Evolutionary conservation across 345 rosid species (phyloP), one percentile per base, ranked within the genome.

Genomic region (Rhizophora mangle): DNA sequence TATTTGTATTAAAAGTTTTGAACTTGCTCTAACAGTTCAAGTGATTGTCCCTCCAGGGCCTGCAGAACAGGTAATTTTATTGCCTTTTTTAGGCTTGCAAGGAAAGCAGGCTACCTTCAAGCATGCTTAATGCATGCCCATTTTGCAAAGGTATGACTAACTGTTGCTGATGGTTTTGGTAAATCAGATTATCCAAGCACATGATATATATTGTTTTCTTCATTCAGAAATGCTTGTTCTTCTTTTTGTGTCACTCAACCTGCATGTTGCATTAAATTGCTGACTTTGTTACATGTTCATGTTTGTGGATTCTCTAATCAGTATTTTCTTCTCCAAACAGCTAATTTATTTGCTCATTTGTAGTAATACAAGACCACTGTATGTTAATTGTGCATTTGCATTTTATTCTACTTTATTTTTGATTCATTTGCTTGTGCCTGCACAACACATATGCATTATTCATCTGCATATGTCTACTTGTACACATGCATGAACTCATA

Each of bases 41-140:
- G 55, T 70, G 47, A n/a, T 64, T 70, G 61, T 75, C 75, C 56
- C 81, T 65, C 31, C 89, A 92, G 99, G 83, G 91, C 92, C 65
- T 88, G 99, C 77, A 92, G 99, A 85, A 89, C 88, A 0, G 89
- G 96, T 64, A 95, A 95, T 71, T 92, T 84, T 74, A 81, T 95
- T 63, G 87, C 88, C 70, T 95, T 95, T 80, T 95, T 95, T 74
- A 87, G 97, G 70, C 98, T 89, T 60, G 96, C 96, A 53, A 85
- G 93, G 75, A 86, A 86, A 79, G 96, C 97, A 62, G 92, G 85
- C 74, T 92, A 88, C 74, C 96, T 92, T 79, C 99, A 95, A 84
- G 96, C 98, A 72, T 95, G 99, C 83, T 79, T 95, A 75, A 95
- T 92, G 97, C 98, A 95, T 81, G 98, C 99, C 76, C 99, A 92